Evolutionary conservation across 805 yeast species (phyloP), one percentile per base, ranked within the genome.

Genomic region (Zygotorulaspora sp.): DNA sequence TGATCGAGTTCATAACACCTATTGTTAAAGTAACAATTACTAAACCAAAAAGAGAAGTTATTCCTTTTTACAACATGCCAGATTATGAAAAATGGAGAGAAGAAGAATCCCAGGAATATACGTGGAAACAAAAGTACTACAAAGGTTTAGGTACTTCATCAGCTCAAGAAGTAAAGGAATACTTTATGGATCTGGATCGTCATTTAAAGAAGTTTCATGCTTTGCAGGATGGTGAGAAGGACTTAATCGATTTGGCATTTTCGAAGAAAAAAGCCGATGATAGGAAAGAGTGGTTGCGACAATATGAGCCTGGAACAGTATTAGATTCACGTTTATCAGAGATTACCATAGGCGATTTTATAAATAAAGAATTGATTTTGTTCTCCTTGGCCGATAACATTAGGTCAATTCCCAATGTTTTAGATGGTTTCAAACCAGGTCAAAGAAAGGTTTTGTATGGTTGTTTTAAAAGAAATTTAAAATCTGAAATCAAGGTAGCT

Each of bases 91-190:
- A 71, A 4, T 92, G 98, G 98, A 77, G 96, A 65, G 90, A 81
- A 35, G 74, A 75, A 3, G 95, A 84, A 52, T 92, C 96, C 25
- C 63, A 66, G 20, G 70, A 65, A 6, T 78, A 78, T 52, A 74
- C 88, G 8, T 92, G 96, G 92, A 77, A 83, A 32, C 94, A 85
- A 53, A 92, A 92, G 74, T 92, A 92, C 69, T 92, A 87, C 68
- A 92, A 92, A 72, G 98, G 98, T 77, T 75, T 92, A 72, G 98
- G 98, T 78, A 88, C 98, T 3, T 90, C 97, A 1, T 73, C 80
- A 1, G 77, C 78, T 18, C 73, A 68, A 23, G 98, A 92, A 63
- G 85, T 84, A 44, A 77, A 92, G 49, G 92, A 85, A 57, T 92
- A 92, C 56, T 92, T 92, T 61, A 68, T 86, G 28, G 83, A 83